These are phyloP conservation scores for Teunomyces aglyptinius DNA, from an alignment of 805 yeast species.

Conservation along the genomic window DNA sequence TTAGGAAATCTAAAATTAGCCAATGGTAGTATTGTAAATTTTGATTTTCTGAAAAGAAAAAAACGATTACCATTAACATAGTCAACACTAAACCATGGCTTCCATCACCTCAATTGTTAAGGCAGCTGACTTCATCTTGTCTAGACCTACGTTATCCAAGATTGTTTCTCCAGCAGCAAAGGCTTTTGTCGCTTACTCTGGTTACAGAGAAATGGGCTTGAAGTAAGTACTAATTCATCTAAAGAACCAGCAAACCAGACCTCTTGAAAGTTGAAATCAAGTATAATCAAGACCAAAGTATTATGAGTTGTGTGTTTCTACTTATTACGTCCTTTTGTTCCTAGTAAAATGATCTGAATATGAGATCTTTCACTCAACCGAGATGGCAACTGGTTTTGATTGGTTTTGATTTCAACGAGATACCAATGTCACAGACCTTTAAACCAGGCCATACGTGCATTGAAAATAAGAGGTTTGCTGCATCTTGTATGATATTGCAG, in stretches of 20 bases:
- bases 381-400: no score
- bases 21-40: conserved; percentile 25
- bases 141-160: conserved; percentile 74
- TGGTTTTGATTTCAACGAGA: no score
- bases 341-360: no score
- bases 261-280: no score
- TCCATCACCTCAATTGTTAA: conserved; percentile 69
- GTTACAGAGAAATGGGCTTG: conserved; percentile 94
- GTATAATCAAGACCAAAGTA: no score
- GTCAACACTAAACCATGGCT: conserved; percentile 37
- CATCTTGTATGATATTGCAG: no score
- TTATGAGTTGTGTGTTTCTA: no score
- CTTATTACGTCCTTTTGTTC: no score
- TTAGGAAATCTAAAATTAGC: conserved; percentile 24
- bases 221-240: conserved; percentile 34
- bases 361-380: no score
- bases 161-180: conserved; percentile 78
- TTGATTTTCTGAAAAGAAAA: conserved; percentile 11
- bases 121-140: conserved; percentile 74
- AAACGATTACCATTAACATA: not conserved
- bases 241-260: not conserved
- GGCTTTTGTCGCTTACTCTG: conserved; percentile 69
- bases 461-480: no score
- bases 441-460: no score
- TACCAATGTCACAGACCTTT: no score